Conservation (phyloP, 1,139 yeast genomes). For the Zygosaccharomyces pseudobailii region DNA sequence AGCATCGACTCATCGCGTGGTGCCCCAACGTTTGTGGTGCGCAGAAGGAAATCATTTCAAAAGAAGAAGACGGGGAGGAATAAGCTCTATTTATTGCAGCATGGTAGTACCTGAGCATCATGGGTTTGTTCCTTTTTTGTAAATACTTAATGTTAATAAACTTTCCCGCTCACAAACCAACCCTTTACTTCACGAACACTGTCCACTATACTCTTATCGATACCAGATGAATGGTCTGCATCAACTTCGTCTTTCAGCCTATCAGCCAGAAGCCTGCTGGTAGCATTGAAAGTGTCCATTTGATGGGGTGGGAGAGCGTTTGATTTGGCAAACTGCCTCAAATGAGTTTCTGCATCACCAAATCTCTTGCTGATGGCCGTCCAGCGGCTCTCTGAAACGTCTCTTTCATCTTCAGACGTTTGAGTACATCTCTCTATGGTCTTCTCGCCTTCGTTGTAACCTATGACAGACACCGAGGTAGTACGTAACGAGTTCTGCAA, state of each 20-base stretch:
- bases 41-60: conserved; percentile 1
- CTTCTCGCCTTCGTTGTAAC: conserved; percentile 35
- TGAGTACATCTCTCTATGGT: conserved; percentile 36
- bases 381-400: conserved; percentile 36
- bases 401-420: conserved; percentile 34
- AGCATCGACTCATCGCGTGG: conserved; percentile 11
- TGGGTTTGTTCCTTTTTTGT: not conserved
- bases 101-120: not conserved
- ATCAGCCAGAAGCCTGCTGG: conserved; percentile 21
- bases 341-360: conserved; percentile 9
- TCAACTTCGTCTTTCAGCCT: conserved; percentile 12
- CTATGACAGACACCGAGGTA: conserved; percentile 38
- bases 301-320: conserved; percentile 8
- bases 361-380: conserved; percentile 27
- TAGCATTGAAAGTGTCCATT: conserved; percentile 20
- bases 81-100: conserved; percentile 10
- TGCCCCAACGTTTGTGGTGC: conserved; percentile 7
- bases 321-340: conserved; percentile 14
- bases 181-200: conserved; percentile 31
- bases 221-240: conserved; percentile 4
- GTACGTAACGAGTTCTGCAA: conserved; percentile 19
- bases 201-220: conserved; percentile 12
- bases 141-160: conserved; percentile 12
- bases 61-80: conserved; percentile 3
- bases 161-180: conserved; percentile 30